These are phyloP conservation scores for Plasmodium knowlesi DNA, from an alignment of 169 alveolate genomes.

Conservation along the genomic window DNA sequence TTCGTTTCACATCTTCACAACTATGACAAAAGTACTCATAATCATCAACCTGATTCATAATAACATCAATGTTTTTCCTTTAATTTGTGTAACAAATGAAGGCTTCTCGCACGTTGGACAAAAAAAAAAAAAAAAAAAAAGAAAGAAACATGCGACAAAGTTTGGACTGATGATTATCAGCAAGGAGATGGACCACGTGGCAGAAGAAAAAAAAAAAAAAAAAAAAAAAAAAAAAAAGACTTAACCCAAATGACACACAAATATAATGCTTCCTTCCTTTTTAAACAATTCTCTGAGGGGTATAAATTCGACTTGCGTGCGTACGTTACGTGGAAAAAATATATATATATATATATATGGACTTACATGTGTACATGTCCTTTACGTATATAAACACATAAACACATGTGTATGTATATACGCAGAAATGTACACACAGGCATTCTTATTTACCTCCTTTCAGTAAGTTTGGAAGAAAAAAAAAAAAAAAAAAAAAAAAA, in stretches of 20 bases:
- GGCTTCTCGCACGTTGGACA: background rate
- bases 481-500: background rate
- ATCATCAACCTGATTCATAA: slow-evolving; percentile 67
- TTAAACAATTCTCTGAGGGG: background rate
- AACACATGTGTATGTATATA: background rate
- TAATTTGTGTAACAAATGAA: background rate
- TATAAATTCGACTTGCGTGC: background rate
- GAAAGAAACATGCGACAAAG: background rate
- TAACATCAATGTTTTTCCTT: background rate
- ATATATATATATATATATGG: no score
- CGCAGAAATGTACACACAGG: background rate
- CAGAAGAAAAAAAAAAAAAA: background rate
- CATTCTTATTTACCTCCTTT: background rate
- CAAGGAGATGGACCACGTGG: background rate
- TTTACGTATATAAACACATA: no score
- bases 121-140: background rate
- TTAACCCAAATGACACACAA: background rate
- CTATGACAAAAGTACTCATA: slow-evolving; percentile 71
- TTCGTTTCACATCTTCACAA: slow-evolving; percentile 72
- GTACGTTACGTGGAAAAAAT: background rate
- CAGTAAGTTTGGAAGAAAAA: no score
- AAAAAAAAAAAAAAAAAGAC: background rate
- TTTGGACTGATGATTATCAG: background rate
- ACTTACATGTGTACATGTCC: background rate
- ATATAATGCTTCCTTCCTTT: background rate